Base-by-base conservation (phyloP, 768 basidiomycete species). In the Leccinum ochraceum region DNA sequence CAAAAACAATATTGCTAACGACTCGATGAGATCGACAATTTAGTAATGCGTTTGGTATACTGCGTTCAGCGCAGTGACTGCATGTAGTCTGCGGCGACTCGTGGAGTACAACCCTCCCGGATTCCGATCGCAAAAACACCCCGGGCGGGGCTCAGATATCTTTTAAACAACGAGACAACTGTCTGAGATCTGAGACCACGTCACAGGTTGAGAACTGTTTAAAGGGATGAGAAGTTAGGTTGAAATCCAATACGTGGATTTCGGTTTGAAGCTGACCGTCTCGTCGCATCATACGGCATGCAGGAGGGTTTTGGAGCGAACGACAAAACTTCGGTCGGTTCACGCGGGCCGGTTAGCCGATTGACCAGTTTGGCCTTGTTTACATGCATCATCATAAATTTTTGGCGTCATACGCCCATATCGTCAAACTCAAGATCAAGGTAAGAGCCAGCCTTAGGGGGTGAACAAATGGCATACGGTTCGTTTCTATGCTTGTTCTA, bases 401-500 rank as follows among this genome's bases (percentile, higher is more conserved):
- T 67, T 67, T 39, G 57, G 48, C 55, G 24, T 10, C 42, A 56
- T 28, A 46, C 37, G 39, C 14, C 32, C 6, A 56, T 63, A 39
- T 6, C n/a, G 16, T 26, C 20, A 16, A 61, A 10, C 13, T 34
- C 63, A 51, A 65, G 60, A 65, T 66, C 60, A 59, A 59, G 58
- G 58, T 50, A n/a, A 32, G 8, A 50, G 62, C 62, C 59, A 60
- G 52, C 62, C 65, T 62, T 54, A 64, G 53, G 57, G 50, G 52
- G 51, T 48, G 32, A 57, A 61, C 53, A 63, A 67, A 77, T 77
- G 76, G 69, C 77, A 64, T 77, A 71, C 69, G 77, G 77, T 77
- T 57, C 26, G 66, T 55, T 16, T 44, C n/a, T 44, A n/a, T 16
- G 4, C 11, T 2, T 46, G 22, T 42, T 54, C 32, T 16, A 14